Conservation (phyloP, 768 basidiomycete genomes). For the Rhodosporidiobolus odoratus region DNA sequence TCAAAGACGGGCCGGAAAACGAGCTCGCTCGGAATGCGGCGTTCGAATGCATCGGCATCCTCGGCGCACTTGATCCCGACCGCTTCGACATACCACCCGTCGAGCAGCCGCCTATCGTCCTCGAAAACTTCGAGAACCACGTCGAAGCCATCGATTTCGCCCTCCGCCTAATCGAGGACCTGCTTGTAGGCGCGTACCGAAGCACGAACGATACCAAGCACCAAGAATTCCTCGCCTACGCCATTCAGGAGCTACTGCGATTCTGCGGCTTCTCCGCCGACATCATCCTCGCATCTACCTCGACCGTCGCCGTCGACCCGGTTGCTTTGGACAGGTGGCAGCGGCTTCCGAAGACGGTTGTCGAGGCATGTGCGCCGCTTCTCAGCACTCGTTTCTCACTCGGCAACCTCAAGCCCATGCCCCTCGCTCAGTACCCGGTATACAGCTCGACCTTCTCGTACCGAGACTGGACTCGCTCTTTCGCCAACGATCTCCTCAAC, state of each 20-base stretch:
- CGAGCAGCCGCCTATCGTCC: conserved; percentile 60
- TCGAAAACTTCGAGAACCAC: conserved; percentile 73
- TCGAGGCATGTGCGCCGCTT: conserved; percentile 79
- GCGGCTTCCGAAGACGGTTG: conserved; percentile 68
- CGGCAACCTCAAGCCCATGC: conserved; percentile 41
- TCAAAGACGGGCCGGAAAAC: conserved; percentile 67
- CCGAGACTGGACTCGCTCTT: conserved; percentile 90
- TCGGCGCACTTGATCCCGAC: conserved; percentile 94
- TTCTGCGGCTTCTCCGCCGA: conserved; percentile 79
- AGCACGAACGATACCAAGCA: conserved; percentile 91
- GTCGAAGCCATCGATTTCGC: conserved; percentile 72
- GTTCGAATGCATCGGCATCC: conserved; percentile 81
- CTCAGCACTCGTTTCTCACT: conserved; percentile 60
- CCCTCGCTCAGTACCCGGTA: conserved; percentile 59
- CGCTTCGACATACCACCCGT: conserved; percentile 63
- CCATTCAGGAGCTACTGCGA: conserved; percentile 80
- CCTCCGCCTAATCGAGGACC: conserved; percentile 73
- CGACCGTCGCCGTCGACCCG: neutral
- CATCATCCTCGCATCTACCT: conserved; percentile 54
- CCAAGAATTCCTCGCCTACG: conserved; percentile 80
- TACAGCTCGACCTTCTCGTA: conserved; percentile 74
- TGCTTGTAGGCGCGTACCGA: conserved; percentile 82
- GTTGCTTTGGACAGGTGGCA: conserved; percentile 59
- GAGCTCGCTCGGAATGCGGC: conserved; percentile 63
- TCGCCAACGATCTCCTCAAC: conserved; percentile 75